These are phyloP conservation scores for Raphidocelis subcapitata DNA, from an alignment of 139 green algal species.

Conservation along the genomic window DNA sequence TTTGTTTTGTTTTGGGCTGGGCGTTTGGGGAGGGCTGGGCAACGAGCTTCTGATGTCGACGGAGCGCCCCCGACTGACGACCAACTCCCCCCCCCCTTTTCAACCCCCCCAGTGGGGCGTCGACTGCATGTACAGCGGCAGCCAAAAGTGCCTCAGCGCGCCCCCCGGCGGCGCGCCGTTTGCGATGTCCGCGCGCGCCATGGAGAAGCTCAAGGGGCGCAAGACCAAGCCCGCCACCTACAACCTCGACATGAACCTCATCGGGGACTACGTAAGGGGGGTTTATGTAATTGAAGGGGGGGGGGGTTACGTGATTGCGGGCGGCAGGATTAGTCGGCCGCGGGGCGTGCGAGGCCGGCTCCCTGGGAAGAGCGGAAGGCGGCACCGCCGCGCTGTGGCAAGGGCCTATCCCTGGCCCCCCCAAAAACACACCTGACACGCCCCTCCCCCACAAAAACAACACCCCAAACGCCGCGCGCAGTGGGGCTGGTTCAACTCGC, in stretches of 20 bases:
- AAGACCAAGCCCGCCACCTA: conserved; percentile 79
- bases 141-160: conserved; percentile 5
- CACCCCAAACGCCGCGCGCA: background rate
- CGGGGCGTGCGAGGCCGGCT: too few species aligned
- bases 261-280: conserved; percentile 51
- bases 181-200: conserved; percentile 69
- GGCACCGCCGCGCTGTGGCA: too few species aligned
- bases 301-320: too few species aligned
- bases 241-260: conserved; percentile 88
- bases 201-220: conserved; percentile 74
- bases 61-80: conserved; percentile 17
- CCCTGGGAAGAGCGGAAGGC: too few species aligned
- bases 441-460: too few species aligned
- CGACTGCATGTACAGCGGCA: conserved; percentile 77
- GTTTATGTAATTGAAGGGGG: too few species aligned
- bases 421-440: too few species aligned
- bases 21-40: too few species aligned
- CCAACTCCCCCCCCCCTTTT: conserved; percentile 28
- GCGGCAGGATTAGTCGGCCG: too few species aligned
- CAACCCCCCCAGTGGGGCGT: conserved; percentile 66
- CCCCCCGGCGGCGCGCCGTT: conserved; percentile 67
- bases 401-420: too few species aligned
- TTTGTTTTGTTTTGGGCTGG: too few species aligned
- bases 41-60: too few species aligned
- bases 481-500: conserved; percentile 71